Percentiles rank a stretch among this genome's conserved stretches.
phyloP scores from a whole-genome alignment of 2,329 filamentous ascomycete species.

The Cryphonectria radicalis region DNA sequence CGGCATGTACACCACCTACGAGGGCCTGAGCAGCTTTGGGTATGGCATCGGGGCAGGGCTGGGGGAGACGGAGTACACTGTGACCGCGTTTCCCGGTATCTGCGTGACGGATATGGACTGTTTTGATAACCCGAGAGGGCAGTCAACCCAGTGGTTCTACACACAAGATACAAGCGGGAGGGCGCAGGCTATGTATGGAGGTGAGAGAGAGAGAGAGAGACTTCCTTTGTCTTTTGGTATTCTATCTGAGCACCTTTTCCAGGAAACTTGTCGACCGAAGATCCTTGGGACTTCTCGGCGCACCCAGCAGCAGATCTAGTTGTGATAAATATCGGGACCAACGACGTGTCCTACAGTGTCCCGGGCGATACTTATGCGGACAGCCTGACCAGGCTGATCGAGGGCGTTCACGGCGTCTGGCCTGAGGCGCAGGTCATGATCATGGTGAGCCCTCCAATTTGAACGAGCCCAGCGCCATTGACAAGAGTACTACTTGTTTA shows the following conservation, averaged over 20 bases:
- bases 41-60: conserved; percentile 60
- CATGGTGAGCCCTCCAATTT: conserved; percentile 40
- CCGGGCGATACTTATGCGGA: conserved; percentile 44
- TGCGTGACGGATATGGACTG: conserved; percentile 60
- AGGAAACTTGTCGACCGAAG: conserved; percentile 42
- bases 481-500: conserved; percentile 17
- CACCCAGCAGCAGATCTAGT: conserved; percentile 49
- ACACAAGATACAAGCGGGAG: conserved; percentile 57
- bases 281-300: conserved; percentile 50
- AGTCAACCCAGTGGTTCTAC: conserved; percentile 61
- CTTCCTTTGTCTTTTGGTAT: no score
- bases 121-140: conserved; percentile 55
- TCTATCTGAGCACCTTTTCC: no score
- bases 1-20: conserved; percentile 62
- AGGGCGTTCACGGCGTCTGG: conserved; percentile 52
- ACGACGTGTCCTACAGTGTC: conserved; percentile 47
- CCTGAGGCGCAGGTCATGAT: conserved; percentile 50
- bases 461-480: conserved; percentile 25
- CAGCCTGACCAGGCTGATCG: conserved; percentile 48
- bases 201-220: conserved; percentile 36
- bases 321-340: conserved; percentile 52
- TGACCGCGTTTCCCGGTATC: conserved; percentile 63
- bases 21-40: conserved; percentile 59
- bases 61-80: conserved; percentile 61
- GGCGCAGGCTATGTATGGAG: conserved; percentile 48